Base-by-base conservation (phyloP, 345 rosid genomes). In the Iberis pinnata region DNA sequence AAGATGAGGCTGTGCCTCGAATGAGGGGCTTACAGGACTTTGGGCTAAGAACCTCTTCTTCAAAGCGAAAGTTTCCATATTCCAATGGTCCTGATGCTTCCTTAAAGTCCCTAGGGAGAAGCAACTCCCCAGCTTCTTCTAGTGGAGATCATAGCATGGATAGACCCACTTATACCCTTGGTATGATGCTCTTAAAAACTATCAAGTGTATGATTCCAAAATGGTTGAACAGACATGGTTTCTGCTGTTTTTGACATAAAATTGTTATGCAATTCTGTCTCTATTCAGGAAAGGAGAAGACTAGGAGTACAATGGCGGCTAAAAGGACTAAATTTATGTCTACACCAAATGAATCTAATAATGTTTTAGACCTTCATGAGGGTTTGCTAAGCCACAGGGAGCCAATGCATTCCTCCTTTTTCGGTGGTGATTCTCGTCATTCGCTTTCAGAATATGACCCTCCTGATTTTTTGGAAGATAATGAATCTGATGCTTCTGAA, bases 21-120 rank as follows among this genome's bases (percentile, higher is more conserved):
- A 82, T 82, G 96, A 88, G 95, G 79, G 95, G 85, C 35, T 71
- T 84, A 75, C 89, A 79, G 64, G 96, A 93, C 68, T 76, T 88
- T 42, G 95, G 92, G 56, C 80, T 76, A 36, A 82, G 65, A 76
- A 75, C 79, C 54, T 38, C 78, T 42, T 43, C 78, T 56, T 66
- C 77, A 33, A 86, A 86, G 73, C 68, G 93, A 61, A 86, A 74
- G 76, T 40, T 59, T 64, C 49, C 71, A 12, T 54, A 66, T 45
- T 67, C 80, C 45, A 69, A 61, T 70, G 80, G 72, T 54, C 68
- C 67, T 54, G 80, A 77, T 74, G 69, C 72, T 39, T 61, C 73
- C 43, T 45, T 57, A 40, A 76, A 75, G 73, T 74, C 68, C 56
- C 57, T 68, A 22, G 63, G 42, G 41, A 78, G 72, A 16, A 58